These are phyloP conservation scores for Candida maris DNA, from an alignment of 805 yeast species.

Conservation along the genomic window DNA sequence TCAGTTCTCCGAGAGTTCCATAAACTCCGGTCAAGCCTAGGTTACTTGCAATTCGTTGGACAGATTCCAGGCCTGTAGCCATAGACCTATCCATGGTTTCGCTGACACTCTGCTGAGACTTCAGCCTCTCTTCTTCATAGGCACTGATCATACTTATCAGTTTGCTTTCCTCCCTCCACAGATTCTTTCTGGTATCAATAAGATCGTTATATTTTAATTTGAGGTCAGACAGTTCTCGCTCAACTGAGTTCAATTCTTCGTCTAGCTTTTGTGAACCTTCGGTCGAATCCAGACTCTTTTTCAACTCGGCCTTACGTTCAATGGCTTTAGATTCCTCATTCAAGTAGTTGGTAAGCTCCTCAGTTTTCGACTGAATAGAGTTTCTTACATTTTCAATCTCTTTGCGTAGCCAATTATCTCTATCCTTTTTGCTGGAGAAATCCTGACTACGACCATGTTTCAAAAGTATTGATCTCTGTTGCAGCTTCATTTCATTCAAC, in stretches of 20 bases:
- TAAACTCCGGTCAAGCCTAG: constrained; percentile 62
- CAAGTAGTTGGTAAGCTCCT: constrained; percentile 5
- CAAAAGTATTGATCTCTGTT: constrained; percentile 57
- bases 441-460: constrained; percentile 69
- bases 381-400: constrained; percentile 43
- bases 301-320: constrained; percentile 36
- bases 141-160: constrained; percentile 54
- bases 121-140: constrained; percentile 49
- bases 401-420: constrained; percentile 62
- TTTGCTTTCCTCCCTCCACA: constrained; percentile 80
- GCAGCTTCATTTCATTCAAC: constrained; percentile 40
- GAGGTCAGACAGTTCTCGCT: constrained; percentile 26
- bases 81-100: constrained; percentile 75
- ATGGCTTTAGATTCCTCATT: constrained; percentile 25
- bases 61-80: constrained; percentile 65
- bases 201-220: constrained; percentile 41
- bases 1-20: constrained; percentile 84
- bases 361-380: constrained; percentile 12
- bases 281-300: constrained; percentile 13
- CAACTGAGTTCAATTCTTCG: constrained; percentile 31
- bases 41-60: constrained; percentile 56
- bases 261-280: constrained; percentile 6
- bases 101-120: constrained; percentile 56
- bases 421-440: constrained; percentile 51
- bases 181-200: constrained; percentile 62